Evolutionary conservation across 2,329 filamentous ascomycete genomes (phyloP), one percentile per base, ranked within the genome.

Genomic region (Calonectria montana): DNA sequence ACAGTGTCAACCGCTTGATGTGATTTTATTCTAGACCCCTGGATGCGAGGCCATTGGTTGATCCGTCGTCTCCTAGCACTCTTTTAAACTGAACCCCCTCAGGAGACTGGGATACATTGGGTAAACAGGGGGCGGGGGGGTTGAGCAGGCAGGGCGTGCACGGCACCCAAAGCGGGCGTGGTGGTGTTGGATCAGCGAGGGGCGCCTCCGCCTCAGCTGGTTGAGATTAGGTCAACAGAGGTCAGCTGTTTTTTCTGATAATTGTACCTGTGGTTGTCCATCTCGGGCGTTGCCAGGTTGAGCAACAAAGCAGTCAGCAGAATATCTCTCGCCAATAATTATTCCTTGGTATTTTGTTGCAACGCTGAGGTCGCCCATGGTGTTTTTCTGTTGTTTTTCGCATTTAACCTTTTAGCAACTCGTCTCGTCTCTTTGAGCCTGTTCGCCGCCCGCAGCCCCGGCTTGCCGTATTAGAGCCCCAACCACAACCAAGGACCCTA

Each of bases 151-250:
- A 70, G 53, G 43, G 66, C 55, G 48, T 67, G 29, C 69, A 65
- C 48, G 65, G 65, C 57, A 10, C 41, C 41, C 43, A 8, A 61
- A 59, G 53, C 18, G 55, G 71, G 55, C 67, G 59, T 31, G 62
- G 59, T 31, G 62, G 65, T 31, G 55, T 62, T 71, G 59, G 37
- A 45, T 67, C 57, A 41, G 63, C 50, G 69, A 71, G 63, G 65
- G 55, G 67, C 71, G 65, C 62, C 47, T 68, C 71, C 73, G 62
- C 67, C 25, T 72, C 62, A 61, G 45, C 31, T 66, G 69, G 47
- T 62, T 45, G 37, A 62, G 57, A 45, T 45, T 39, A 13, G 35
- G 35, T 39, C 35, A 59, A 39, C 21, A 39, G 67, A 59, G 35
- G 63, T 47, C 53, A 31, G 29, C 12, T 62, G 69, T 55, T 73